Conservation (phyloP, 371 early-diverging fungal species). For the Saksenaea oblongispora region DNA sequence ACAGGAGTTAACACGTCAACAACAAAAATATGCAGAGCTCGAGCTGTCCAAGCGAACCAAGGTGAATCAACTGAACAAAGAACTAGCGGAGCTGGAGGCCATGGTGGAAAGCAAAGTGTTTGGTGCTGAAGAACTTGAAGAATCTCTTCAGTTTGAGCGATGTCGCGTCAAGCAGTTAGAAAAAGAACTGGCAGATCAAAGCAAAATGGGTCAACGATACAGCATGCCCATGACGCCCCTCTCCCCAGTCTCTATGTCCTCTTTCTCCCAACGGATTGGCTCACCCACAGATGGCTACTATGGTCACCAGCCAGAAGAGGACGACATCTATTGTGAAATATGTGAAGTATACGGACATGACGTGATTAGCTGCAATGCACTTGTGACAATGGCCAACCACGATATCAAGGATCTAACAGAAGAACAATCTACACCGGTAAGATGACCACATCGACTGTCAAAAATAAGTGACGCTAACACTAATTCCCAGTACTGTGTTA, state of each 20-base stretch:
- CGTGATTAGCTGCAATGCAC: conserved; percentile 55
- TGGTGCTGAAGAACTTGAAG: conserved; percentile 68
- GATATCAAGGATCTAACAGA: conserved; percentile 1
- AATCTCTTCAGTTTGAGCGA: conserved; percentile 25
- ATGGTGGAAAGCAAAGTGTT: conserved; percentile 58
- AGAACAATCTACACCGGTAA: background rate
- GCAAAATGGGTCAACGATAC: background rate
- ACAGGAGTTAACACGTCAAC: conserved; percentile 49
- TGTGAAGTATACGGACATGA: conserved; percentile 66
- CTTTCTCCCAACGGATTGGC: conserved; percentile 3
- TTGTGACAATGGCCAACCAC: conserved; percentile 18
- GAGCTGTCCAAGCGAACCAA: conserved; percentile 38
- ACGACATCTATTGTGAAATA: conserved; percentile 53
- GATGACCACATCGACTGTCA: background rate
- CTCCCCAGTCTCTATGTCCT: conserved; percentile 6
- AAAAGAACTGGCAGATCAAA: conserved; percentile 5
- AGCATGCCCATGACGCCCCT: conserved; percentile 11
- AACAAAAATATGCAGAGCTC: conserved; percentile 52
- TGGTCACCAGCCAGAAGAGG: background rate
- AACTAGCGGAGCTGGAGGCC: conserved; percentile 24
- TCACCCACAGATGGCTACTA: background rate
- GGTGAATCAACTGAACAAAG: conserved; percentile 6
- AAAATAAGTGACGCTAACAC: background rate
- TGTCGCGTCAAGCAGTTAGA: conserved; percentile 13
- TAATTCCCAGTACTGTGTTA: conserved; percentile 59